Base-by-base conservation (phyloP, 805 yeast species). In the Wickerhamomyces ciferrii region DNA sequence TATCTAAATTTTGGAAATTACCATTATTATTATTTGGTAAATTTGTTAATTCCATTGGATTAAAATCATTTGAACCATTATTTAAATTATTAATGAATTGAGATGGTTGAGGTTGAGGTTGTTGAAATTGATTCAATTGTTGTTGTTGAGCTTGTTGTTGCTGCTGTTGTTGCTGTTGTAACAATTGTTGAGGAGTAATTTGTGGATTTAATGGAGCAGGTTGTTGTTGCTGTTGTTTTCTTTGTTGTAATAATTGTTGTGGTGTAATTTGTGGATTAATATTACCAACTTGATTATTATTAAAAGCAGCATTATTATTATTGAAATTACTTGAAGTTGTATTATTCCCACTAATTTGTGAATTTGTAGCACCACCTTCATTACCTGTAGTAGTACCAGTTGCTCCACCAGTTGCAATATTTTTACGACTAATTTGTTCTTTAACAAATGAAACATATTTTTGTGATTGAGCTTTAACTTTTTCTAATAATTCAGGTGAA, bases 381-480 rank as follows among this genome's bases (percentile, higher is more conserved):
- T 27, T 29, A 38, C 60, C 63, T 27, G 60, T 59, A 41, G 61
- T 62, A 44, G 7, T 18, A 31, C 18, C 18, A 15, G 35, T n/a
- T 5, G 51, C 41, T 71, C 74, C 47, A 68, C 68, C 45, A 55
- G 63, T 43, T 56, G 65, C 48, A 1, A 49, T 49, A 20, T 50
- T 51, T 42, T 65, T 64, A 46, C 68, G 61, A 32, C 60, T 51
- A 44, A 79, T 59, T 52, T 80, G 87, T 32, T 84, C 87, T 49
- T 81, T 79, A 52, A 89, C 89, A 62, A 79, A 85, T 44, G 79
- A 80, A 67, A 85, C 81, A 59, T 84, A 89, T 59, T 82, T 79
- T 46, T 82, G 85, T 47, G 87, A 81, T 55, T 89, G 95, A 41
- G 72, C 68, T 50, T 83, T 80, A 46, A 89, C 75, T 63, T 82